Evolutionary conservation across 176 grass and related monocot genomes (phyloP).

Genomic region (Raddia distichophylla): DNA sequence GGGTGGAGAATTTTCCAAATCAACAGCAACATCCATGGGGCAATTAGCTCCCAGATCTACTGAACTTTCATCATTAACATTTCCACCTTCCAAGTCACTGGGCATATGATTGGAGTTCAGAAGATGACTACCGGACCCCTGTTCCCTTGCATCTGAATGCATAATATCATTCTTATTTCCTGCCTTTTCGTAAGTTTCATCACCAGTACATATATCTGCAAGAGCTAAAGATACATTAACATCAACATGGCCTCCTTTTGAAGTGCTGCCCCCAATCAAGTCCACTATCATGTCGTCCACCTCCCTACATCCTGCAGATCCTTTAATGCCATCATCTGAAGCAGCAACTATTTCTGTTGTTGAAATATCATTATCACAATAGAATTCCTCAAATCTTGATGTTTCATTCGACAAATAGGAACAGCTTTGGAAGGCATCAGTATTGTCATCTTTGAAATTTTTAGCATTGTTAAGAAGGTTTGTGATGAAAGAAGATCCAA

Average conservation of each 20-base stretch:
- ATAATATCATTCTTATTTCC: conserved; percentile 35
- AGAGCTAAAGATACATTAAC: conserved; percentile 5
- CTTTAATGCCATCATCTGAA: conserved; percentile 13
- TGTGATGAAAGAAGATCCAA: neutral
- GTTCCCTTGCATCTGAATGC: conserved; percentile 17
- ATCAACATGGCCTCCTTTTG: neutral
- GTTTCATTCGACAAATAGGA: conserved; percentile 6
- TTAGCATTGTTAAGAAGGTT: neutral
- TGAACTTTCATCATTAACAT: conserved; percentile 14
- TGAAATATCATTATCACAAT: conserved; percentile 17
- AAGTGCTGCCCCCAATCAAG: conserved; percentile 11
- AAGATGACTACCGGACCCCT: neutral
- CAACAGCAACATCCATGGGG: neutral
- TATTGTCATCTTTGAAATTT: neutral
- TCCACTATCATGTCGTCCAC: conserved; percentile 4
- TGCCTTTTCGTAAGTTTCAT: neutral
- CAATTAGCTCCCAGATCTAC: conserved; percentile 11
- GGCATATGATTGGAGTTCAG: conserved; percentile 13
- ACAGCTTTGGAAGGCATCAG: conserved; percentile 25
- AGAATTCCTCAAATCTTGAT: conserved; percentile 38
- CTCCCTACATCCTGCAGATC: neutral
- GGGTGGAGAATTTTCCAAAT: neutral
- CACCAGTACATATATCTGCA: neutral
- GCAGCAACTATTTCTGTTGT: neutral
- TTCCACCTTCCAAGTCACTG: conserved; percentile 13